phyloP scores from a whole-genome alignment of 495 filamentous ascomycete species.

The Aspergillus taichungensis region DNA sequence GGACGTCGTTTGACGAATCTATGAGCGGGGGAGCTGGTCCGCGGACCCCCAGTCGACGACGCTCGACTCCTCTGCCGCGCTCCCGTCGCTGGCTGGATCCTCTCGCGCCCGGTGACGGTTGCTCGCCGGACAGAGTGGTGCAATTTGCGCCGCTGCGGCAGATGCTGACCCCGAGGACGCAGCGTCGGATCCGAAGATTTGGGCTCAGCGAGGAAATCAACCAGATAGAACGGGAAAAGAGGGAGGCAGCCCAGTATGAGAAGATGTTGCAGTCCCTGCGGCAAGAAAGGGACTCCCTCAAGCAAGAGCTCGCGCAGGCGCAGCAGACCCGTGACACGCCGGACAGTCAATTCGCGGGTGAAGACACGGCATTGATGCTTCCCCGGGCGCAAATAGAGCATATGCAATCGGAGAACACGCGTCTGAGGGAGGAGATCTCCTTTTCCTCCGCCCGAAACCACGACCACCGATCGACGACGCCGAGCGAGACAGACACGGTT shows the following conservation, averaged over 20 bases:
- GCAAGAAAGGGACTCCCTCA: slow-evolving; percentile 36
- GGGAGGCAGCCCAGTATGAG: slow-evolving; percentile 36
- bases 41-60: slow-evolving; percentile 32
- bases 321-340: slow-evolving; percentile 24
- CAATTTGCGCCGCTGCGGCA: slow-evolving; percentile 64
- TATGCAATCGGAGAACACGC: slow-evolving; percentile 11
- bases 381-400: slow-evolving; percentile 17
- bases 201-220: slow-evolving; percentile 72
- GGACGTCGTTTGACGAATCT: slow-evolving; percentile 40
- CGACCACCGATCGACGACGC: not conserved
- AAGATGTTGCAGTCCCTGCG: slow-evolving; percentile 37
- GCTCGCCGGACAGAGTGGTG: slow-evolving; percentile 27
- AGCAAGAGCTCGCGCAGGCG: slow-evolving; percentile 40
- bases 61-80: slow-evolving; percentile 23
- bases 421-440: slow-evolving; percentile 13
- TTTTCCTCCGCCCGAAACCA: slow-evolving; percentile 4
- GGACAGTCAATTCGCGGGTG: slow-evolving; percentile 15
- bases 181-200: slow-evolving; percentile 59
- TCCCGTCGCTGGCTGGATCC: slow-evolving; percentile 16
- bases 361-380: slow-evolving; percentile 16
- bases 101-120: slow-evolving; percentile 19
- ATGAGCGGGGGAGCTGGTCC: slow-evolving; percentile 7
- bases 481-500: slow-evolving; percentile 20
- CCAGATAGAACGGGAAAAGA: slow-evolving; percentile 49
- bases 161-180: slow-evolving; percentile 60